Evolutionary conservation across 2,329 filamentous ascomycete species (phyloP).

Genomic region (Colletotrichum endophyticum): DNA sequence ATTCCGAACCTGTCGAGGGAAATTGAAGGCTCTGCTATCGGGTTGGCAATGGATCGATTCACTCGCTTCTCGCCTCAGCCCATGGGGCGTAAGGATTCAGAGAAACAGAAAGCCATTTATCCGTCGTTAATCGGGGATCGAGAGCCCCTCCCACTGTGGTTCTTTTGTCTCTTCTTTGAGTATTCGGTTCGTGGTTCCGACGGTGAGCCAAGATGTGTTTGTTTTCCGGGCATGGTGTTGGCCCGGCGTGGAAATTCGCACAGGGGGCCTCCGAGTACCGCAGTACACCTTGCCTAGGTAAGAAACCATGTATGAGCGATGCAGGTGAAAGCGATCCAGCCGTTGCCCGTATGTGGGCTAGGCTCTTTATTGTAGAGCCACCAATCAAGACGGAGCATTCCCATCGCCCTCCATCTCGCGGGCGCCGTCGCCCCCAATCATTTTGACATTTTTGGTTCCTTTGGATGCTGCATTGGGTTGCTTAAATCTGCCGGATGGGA

Average conservation of each 20-base stretch:
- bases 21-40: conserved; percentile 14
- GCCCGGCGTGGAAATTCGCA: not conserved
- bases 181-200: conserved; percentile 7
- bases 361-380: not conserved
- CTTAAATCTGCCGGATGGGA: not conserved
- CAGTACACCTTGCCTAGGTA: not conserved
- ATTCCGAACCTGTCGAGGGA: conserved; percentile 16
- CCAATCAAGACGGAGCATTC: not conserved
- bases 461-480: not conserved
- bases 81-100: not conserved
- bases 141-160: not conserved
- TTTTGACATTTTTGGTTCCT: not conserved
- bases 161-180: not conserved
- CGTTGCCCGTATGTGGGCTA: not conserved
- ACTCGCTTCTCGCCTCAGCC: not conserved
- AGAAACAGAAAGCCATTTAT: not conserved
- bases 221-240: not conserved
- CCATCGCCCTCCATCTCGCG: not conserved
- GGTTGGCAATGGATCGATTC: conserved; percentile 7
- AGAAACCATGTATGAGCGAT: not conserved
- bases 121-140: conserved; percentile 2
- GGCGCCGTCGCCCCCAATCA: not conserved
- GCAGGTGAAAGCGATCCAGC: not conserved
- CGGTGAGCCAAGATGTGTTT: not conserved
- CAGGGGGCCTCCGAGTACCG: not conserved